phyloP scores from a whole-genome alignment of 352 stramenopile genomes.

The Pythium aquatile region DNA sequence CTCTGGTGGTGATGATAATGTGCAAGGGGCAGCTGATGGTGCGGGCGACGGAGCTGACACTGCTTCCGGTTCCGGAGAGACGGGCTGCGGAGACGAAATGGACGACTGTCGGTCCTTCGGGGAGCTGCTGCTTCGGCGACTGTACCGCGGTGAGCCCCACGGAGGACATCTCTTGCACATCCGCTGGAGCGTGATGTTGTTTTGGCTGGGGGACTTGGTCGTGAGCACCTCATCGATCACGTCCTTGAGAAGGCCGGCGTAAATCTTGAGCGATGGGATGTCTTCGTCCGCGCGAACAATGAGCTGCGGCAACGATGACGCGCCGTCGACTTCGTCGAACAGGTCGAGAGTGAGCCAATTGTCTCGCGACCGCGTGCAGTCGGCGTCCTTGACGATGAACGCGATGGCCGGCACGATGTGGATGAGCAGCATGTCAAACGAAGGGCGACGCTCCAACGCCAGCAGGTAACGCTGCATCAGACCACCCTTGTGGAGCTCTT shows the following conservation, averaged over 20 bases:
- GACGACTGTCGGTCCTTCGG: constrained; percentile 32
- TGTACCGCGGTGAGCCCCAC: constrained; percentile 34
- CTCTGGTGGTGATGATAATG: not conserved
- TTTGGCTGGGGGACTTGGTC: constrained; percentile 53
- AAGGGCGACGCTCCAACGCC: constrained; percentile 60
- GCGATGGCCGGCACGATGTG: constrained; percentile 77
- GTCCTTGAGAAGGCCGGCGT: constrained; percentile 74
- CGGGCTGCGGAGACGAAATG: constrained; percentile 6
- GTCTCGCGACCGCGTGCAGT: constrained; percentile 58
- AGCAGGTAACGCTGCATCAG: constrained; percentile 70
- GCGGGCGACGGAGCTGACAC: constrained; percentile 17
- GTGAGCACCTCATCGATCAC: constrained; percentile 74
- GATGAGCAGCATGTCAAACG: constrained; percentile 87
- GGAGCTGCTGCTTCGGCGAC: constrained; percentile 18
- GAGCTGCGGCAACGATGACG: constrained; percentile 54
- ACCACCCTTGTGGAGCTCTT: constrained; percentile 54
- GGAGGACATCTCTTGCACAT: constrained; percentile 65
- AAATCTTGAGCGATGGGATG: constrained; percentile 65
- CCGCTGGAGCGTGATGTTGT: constrained; percentile 68
- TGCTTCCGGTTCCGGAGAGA: constrained; percentile 13
- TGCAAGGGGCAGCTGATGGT: not conserved
- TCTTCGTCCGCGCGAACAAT: constrained; percentile 62
- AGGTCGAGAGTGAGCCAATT: constrained; percentile 75
- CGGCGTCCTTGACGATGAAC: constrained; percentile 75
- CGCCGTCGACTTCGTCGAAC: constrained; percentile 53